Base-by-base conservation (phyloP, 2,329 filamentous ascomycete species). In the Corynespora cassiicola region DNA sequence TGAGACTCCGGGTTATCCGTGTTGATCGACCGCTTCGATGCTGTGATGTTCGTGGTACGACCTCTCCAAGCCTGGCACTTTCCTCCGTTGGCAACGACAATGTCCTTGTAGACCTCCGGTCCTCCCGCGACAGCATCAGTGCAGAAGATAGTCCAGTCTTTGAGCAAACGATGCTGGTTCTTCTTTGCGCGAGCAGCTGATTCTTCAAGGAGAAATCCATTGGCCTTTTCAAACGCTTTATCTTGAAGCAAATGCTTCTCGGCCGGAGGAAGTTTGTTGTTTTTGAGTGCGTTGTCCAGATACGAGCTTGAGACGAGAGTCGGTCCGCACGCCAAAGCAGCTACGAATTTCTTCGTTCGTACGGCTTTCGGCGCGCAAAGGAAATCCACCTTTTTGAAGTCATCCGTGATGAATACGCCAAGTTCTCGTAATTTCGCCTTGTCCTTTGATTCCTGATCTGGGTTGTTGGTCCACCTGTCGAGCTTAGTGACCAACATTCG, bases 321-420 rank as follows among this genome's bases (percentile, higher is more conserved):
- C 0, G 90, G 89, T 0, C 88, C 90, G 42, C 83, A 84, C 12
- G 94, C 90, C 18, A 99, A 74, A 9, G 90, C 90, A 45, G 86
- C 87, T 32, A 97, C 84, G 63, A 99, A 99, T 63, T 99, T 99
- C 64, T 89, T 84, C 0, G 94, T 99, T 23, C 94, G 86, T 21
- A 96, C 82, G 45, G 97, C 83, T 26, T 84, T 81, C 1, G 92
- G 94, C 3, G 92, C 92, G 21, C 90, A 90, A 8, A 99, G 80
- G 63, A 95, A 88, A 56, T 92, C 88, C 63, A 89, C 94, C 28
- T 82, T 79, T 31, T 81, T 80, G 17, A 84, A 83, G 59, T 96
- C 88, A 54, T 86, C 79, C 4, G 89, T 86, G 15, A 96, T 81
- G 52, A 84, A 78, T 39, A 99, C 88, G 6, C 94, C 94, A 22